Percentiles rank a stretch among this genome's conserved stretches.
phyloP scores from a whole-genome alignment of 2,329 filamentous ascomycete genomes.

The Arthroderma sp. region DNA sequence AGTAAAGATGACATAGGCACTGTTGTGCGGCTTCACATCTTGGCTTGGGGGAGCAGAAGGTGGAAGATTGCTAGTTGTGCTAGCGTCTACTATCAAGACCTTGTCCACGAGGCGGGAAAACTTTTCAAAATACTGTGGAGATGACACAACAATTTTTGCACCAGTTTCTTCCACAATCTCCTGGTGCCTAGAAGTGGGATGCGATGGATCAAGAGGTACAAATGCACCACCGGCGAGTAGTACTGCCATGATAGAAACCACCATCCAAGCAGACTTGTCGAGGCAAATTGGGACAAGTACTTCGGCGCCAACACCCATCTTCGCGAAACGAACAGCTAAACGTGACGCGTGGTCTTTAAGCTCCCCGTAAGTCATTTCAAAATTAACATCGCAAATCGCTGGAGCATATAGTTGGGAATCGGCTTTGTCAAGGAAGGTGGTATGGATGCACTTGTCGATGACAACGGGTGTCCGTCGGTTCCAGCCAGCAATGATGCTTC shows the following conservation, averaged over 20 bases:
- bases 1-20: conserved; percentile 74
- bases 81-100: conserved; percentile 41
- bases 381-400: conserved; percentile 14
- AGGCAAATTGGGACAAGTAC: conserved; percentile 11
- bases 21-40: conserved; percentile 8
- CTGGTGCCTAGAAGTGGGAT: conserved; percentile 8
- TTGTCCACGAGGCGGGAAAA: conserved; percentile 16
- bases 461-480: conserved; percentile 13
- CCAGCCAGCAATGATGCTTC: conserved; percentile 19
- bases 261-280: conserved; percentile 57
- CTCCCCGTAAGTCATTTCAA: conserved; percentile 10
- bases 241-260: conserved; percentile 55
- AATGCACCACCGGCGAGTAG: conserved; percentile 67
- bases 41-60: conserved; percentile 23
- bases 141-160: conserved; percentile 8
- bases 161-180: conserved; percentile 8
- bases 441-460: conserved; percentile 12
- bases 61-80: conserved; percentile 41
- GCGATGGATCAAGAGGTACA: conserved; percentile 56
- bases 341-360: conserved; percentile 12
- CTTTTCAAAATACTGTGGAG: conserved; percentile 8
- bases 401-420: conserved; percentile 7
- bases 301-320: conserved; percentile 8
- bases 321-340: conserved; percentile 6
- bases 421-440: conserved; percentile 11